A percentile compares a stretch with the other conserved stretches of the same genome.
Evolutionary conservation across 169 alveolate species (phyloP).

Genomic region (Pseudocohnilembus persalinus): DNA sequence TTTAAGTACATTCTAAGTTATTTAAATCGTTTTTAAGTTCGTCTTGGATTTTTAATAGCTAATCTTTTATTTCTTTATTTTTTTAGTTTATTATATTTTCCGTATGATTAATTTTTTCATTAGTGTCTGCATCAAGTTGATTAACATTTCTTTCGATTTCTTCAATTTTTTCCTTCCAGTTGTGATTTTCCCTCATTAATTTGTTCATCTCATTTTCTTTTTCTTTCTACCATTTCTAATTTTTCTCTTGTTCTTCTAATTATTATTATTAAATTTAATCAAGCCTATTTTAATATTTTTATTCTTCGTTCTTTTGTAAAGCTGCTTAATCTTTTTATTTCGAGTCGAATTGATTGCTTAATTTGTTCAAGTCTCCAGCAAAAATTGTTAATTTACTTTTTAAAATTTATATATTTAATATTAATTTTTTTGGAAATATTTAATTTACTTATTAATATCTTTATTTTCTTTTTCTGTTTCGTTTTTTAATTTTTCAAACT

Average conservation of each 20-base stretch:
- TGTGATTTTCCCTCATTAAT: background rate
- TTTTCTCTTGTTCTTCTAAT: background rate
- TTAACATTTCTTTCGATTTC: background rate
- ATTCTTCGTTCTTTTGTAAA: background rate
- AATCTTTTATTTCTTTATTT: background rate
- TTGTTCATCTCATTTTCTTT: background rate
- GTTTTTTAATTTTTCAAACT: background rate
- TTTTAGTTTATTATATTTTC: background rate
- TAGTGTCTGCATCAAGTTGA: background rate
- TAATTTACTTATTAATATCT: background rate
- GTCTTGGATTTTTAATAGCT: background rate
- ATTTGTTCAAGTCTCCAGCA: background rate
- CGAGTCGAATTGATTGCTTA: background rate
- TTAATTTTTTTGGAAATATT: too few species aligned
- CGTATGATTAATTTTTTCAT: background rate
- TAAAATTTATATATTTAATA: too few species aligned
- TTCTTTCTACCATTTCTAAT: background rate
- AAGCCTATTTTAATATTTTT: background rate
- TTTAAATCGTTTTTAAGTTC: background rate
- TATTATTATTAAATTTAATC: background rate
- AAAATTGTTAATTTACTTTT: too few species aligned
- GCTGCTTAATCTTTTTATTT: background rate
- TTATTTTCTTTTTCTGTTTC: background rate
- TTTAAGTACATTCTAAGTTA: background rate
- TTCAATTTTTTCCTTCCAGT: background rate